Percentiles rank a stretch among this genome's conserved stretches.
phyloP scores from a whole-genome alignment of 2,329 filamentous ascomycete genomes.

The Sclerotinia subarctica region DNA sequence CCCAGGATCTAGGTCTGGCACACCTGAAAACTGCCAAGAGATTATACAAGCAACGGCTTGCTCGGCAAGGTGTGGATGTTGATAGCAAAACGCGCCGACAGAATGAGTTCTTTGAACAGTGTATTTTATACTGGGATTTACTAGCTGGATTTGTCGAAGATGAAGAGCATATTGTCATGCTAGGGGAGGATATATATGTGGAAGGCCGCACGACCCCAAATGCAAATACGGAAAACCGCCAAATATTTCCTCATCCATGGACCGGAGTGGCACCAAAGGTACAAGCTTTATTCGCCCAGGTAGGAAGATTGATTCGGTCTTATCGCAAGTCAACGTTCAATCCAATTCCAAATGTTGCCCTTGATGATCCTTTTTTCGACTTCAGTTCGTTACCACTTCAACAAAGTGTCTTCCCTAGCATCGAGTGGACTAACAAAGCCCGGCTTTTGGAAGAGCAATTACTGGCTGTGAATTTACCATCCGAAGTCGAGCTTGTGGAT shows the following conservation, averaged over 20 bases:
- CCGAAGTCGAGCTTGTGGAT: slow-evolving; percentile 29
- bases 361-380: slow-evolving; percentile 4
- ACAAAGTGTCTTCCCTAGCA: slow-evolving; percentile 23
- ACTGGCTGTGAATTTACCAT: slow-evolving; percentile 31
- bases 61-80: slow-evolving; percentile 24
- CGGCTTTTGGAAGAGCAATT: slow-evolving; percentile 33
- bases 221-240: slow-evolving; percentile 19
- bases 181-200: neutral
- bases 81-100: slow-evolving; percentile 29
- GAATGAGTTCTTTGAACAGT: slow-evolving; percentile 37
- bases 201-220: slow-evolving; percentile 1
- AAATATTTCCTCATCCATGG: slow-evolving; percentile 37
- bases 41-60: slow-evolving; percentile 29
- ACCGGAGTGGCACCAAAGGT: slow-evolving; percentile 34
- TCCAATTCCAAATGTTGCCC: neutral
- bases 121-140: slow-evolving; percentile 38
- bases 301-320: slow-evolving; percentile 33
- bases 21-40: slow-evolving; percentile 36
- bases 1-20: slow-evolving; percentile 48
- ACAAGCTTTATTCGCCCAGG: slow-evolving; percentile 33
- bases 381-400: slow-evolving; percentile 15
- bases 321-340: slow-evolving; percentile 27
- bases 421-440: slow-evolving; percentile 28
- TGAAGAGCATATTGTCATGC: slow-evolving; percentile 25
- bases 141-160: slow-evolving; percentile 36